Base-by-base conservation (phyloP, 352 stramenopile species). In the Nothophytophthora sp. region DNA sequence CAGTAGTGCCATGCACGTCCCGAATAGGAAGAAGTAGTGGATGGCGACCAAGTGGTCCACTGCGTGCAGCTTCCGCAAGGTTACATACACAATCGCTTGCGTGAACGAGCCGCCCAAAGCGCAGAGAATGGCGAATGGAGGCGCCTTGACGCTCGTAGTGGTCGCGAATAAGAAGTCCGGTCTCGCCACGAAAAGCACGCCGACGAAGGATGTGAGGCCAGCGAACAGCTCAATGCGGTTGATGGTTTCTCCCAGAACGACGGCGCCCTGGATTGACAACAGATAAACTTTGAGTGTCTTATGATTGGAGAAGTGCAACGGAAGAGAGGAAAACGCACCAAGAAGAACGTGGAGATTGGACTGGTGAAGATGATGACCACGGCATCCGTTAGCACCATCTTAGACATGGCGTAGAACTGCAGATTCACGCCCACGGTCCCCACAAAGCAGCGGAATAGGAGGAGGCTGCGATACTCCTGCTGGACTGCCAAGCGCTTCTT, bases 301-400 rank as follows among this genome's bases (percentile, higher is more conserved):
- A n/a, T n/a, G n/a, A n/a, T n/a, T n/a, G n/a, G n/a, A n/a, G n/a
- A n/a, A n/a, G 22, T 34, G 1, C 8, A 6, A 13, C 5, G 25
- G 5, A 20, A 27, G 8, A 6, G 4, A 27, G 2, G 12, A 3
- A 2, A 6, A 19, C 45, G 9, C 62, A 80, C 69, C 43, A 85
- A 43, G 20, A 85, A 13, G 39, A 81, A 80, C 7, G 70, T 79
- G 33, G 67, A 45, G n/a, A 78, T 62, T 15, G 70, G 75, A 15
- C 55, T 80, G 19, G 60, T 73, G 27, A 81, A 79, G 41, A 79
- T 77, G 59, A 87, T 73, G 13, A 79, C 67, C 22, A 68, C 68
- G n/a, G 70, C 73, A 39, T 87, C 76, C 0, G 73, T 73, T 19
- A 84, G 67, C 18, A 82, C 73, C 72, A 87, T 87, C 33, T 82